phyloP scores from a whole-genome alignment of 2,329 filamentous ascomycete genomes.

The Ceratocystis huliohia region DNA sequence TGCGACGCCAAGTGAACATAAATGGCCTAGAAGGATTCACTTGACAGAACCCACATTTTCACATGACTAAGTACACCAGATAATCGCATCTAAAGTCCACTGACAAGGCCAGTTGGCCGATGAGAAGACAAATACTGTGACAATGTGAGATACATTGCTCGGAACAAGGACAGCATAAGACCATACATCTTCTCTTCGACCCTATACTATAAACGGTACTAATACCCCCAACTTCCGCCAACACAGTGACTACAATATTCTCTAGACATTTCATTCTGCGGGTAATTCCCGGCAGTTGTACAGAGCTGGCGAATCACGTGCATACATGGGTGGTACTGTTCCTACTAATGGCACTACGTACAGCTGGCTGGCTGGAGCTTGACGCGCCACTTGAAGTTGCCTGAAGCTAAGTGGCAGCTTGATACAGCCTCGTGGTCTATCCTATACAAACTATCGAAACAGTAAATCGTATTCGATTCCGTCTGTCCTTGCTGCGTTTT shows the following conservation, averaged over 20 bases:
- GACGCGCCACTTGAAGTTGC: slow-evolving; percentile 22
- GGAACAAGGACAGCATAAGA: no score
- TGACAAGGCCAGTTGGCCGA: slow-evolving; percentile 15
- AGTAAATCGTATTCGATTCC: not conserved
- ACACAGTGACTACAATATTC: no score
- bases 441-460: slow-evolving; percentile 8
- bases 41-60: slow-evolving; percentile 17
- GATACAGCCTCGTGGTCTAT: slow-evolving; percentile 20
- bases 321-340: not conserved
- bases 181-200: no score
- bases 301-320: slow-evolving; percentile 5
- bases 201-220: no score
- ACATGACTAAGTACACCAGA: slow-evolving; percentile 12
- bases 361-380: slow-evolving; percentile 13
- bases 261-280: not conserved
- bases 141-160: not conserved
- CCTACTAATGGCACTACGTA: slow-evolving; percentile 1
- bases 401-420: slow-evolving; percentile 21
- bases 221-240: no score
- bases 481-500: not conserved
- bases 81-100: slow-evolving; percentile 21
- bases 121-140: not conserved
- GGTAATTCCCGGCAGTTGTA: slow-evolving; percentile 8
- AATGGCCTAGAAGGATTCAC: not conserved
- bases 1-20: not conserved